Conservation (phyloP, 1,284 basidiomycete species). For the Rhizoctonia solani region DNA sequence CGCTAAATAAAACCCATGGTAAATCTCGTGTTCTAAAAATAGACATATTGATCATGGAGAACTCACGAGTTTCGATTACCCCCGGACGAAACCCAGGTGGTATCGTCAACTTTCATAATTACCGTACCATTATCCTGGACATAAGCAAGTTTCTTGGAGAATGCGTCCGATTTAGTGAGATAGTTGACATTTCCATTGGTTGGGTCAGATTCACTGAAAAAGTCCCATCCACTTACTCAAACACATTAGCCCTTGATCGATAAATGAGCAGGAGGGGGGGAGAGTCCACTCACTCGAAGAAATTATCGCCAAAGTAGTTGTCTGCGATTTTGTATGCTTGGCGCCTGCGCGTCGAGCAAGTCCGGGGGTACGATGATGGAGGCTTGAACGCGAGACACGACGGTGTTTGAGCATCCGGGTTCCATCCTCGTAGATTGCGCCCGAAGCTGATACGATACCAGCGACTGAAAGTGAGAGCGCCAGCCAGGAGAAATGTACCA, state of each 20-base stretch:
- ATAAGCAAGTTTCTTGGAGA: slow-evolving; percentile 57
- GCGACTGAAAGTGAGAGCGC: not conserved
- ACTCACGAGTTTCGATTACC: slow-evolving; percentile 67
- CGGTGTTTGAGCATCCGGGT: slow-evolving; percentile 19
- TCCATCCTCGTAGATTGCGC: not conserved
- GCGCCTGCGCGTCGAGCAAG: not conserved
- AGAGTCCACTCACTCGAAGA: slow-evolving; percentile 45
- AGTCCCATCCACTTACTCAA: slow-evolving; percentile 52
- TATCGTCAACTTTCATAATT: slow-evolving; percentile 66
- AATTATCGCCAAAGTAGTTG: slow-evolving; percentile 48
- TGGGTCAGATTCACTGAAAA: slow-evolving; percentile 64
- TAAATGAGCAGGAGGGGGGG: not conserved
- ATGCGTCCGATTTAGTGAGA: slow-evolving; percentile 53
- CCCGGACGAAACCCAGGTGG: slow-evolving; percentile 54
- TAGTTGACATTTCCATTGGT: slow-evolving; percentile 68
- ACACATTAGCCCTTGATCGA: not conserved
- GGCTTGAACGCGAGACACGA: not conserved
- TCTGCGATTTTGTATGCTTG: slow-evolving; percentile 44
- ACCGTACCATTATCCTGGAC: slow-evolving; percentile 59
- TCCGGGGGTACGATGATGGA: not conserved
- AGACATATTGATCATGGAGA: slow-evolving; percentile 9
- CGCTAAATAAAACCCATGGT: slow-evolving; percentile 47
- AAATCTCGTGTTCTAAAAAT: slow-evolving; percentile 25
- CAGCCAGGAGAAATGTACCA: not conserved
- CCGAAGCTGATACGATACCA: not conserved